Base-by-base conservation (phyloP, 352 stramenopile species). In the Globisporangium middletonii region DNA sequence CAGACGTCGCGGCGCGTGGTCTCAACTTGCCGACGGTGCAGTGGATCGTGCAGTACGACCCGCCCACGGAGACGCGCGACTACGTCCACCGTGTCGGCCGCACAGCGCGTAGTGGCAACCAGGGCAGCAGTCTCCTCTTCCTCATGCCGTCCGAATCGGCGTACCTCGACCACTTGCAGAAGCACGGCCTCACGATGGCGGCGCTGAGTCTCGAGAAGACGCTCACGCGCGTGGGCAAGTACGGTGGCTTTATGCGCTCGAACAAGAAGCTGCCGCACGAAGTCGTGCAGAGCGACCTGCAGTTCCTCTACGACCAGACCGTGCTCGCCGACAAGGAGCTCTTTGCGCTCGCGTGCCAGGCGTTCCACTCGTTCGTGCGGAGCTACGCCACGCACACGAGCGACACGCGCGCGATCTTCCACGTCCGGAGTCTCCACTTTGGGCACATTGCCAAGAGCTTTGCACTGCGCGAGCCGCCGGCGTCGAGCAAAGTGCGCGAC, bases 41-140 rank as follows among this genome's bases (percentile, higher is more conserved):
- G 48, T 93, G 91, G 81, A 92, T 96, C 75, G 92, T 99, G 44
- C 98, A 99, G 66, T 99, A 98, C 75, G 97, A 99, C 71, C 89
- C 98, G 38, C 96, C 97, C 15, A 98, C 90, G 37, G 98, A 99
- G 78, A 98, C 98, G 42, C 96, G 98, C 52, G 93, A 98, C 72
- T 99, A 99, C 73, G 96, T 99, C 12, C 98, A 99, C 79, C 87
- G 98, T 62, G 98, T 99, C 64, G 98, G 98, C 42, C 95, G 97
- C 68, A 99, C 98, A 43, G 97, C 97, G 9, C 94, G 98, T 69
- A 98, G 96, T 55, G 97, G 97, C 42, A 99, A 99, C 63, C 63
- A 92, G 45, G 97, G 97, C 30, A 95, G 95, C 67, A 97, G 95
- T 71, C 63, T 99, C 26, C 67, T 99, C 16, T 99, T 99, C 68